Base-by-base conservation (phyloP, 2,329 filamentous ascomycete species). In the Fusarium robinianum region DNA sequence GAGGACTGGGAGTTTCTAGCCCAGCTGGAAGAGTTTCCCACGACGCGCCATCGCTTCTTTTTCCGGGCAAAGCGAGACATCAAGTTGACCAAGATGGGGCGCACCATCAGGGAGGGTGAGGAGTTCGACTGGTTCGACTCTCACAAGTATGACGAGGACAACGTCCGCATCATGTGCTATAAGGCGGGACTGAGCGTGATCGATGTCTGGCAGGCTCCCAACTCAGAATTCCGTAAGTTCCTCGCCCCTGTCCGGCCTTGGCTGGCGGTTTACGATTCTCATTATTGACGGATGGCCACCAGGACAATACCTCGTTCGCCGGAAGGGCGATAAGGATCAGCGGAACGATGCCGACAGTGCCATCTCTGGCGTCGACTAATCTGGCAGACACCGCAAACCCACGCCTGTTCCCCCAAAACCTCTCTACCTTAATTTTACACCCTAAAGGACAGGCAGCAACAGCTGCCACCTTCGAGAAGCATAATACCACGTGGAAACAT, bases 41-140 rank as follows among this genome's bases (percentile, higher is more conserved):
- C 66, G 5, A 71, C 67, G 14, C 62, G 70, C 4, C 70, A 72
- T 46, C 65, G 69, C 5, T 72, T 71, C 51, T 72, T 63, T 49
- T 65, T 72, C 41, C 58, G 60, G 11, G 68, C 70, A 17, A 68
- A 65, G 18, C 58, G 53, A 11, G 63, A 69, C 15, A 55, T 72
- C 21, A 41, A 44, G 5, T 52, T 69, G 11, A 38, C 46, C 7
- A 57, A 46, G 11, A 48, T 63, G 18, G 53, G 46, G 3, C 56
- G 57, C 11, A 46, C 47, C 8, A 65, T 72, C 25, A 39, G 49
- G 26, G 37, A 57, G 14, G 69, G 65, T 10, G 60, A 68, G 29
- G 67, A 71, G 43, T 58, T 72, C 11, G 70, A 72, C 47, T 72
- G 70, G 70, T 72, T 72, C 46, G 70, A 72, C 51, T 69, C 70